Percentiles rank a stretch among this genome's conserved stretches.
These are phyloP conservation scores for Triticum turgidum DNA, from an alignment of 176 grass and related monocot genomes.

Conservation along the genomic window DNA sequence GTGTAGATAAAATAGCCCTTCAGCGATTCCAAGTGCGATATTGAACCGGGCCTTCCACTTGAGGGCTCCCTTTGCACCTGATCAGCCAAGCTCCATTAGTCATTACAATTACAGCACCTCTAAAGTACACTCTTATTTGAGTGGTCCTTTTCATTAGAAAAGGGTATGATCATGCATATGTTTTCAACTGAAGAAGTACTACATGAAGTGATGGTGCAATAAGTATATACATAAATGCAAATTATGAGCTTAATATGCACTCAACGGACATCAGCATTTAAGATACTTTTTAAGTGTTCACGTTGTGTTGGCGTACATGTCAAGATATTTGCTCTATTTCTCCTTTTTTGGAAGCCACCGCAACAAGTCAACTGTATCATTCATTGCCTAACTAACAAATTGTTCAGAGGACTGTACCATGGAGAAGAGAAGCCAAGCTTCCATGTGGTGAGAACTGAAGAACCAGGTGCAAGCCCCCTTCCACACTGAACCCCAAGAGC, in stretches of 20 bases:
- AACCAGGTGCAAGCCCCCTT: constrained; percentile 83
- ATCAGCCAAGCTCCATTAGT: constrained; percentile 42
- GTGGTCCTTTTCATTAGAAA: background rate
- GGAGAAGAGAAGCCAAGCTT: constrained; percentile 90
- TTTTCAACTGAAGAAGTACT: constrained; percentile 3
- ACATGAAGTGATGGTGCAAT: background rate
- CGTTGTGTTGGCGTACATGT: background rate
- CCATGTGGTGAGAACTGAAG: constrained; percentile 92
- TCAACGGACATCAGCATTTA: constrained; percentile 6
- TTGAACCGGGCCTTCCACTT: constrained; percentile 81
- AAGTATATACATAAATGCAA: constrained; percentile 13
- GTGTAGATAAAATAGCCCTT: constrained; percentile 92
- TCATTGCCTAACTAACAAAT: constrained; percentile 31
- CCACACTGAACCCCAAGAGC: constrained; percentile 90
- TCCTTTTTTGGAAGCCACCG: background rate
- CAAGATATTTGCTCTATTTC: constrained; percentile 7
- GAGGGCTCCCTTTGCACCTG: constrained; percentile 74
- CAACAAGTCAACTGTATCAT: constrained; percentile 1
- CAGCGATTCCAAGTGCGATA: constrained; percentile 81
- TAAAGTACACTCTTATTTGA: background rate
- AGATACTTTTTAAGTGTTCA: constrained; percentile 1
- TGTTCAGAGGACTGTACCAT: constrained; percentile 58
- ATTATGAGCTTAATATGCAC: background rate
- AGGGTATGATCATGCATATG: background rate
- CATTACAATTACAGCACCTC: constrained; percentile 24